These are phyloP conservation scores for Mucor racemosus DNA, from an alignment of 371 early-diverging fungal genomes.

Conservation along the genomic window DNA sequence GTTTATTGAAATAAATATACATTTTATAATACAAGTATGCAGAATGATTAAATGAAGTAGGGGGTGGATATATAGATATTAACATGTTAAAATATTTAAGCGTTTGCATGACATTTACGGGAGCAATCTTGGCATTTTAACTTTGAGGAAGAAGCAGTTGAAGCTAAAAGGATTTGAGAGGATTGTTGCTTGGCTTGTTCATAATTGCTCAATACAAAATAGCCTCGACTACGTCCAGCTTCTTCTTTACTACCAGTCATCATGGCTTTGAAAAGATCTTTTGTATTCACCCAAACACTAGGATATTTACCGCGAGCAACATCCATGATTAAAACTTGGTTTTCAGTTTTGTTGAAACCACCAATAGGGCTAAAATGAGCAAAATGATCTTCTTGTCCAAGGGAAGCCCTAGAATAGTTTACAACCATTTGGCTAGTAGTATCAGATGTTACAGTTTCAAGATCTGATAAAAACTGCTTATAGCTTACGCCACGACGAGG, in stretches of 20 bases:
- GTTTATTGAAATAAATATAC: not conserved
- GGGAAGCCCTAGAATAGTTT: constrained; percentile 71
- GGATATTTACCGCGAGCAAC: constrained; percentile 79
- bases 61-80: not conserved
- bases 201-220: constrained; percentile 65
- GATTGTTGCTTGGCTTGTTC: constrained; percentile 2
- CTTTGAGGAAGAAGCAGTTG: constrained; percentile 5
- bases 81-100: not conserved
- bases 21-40: constrained; percentile 12
- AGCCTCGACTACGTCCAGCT: constrained; percentile 80
- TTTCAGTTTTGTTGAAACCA: constrained; percentile 63
- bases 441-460: constrained; percentile 67
- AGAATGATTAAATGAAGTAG: not conserved
- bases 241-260: constrained; percentile 62
- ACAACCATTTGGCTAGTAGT: constrained; percentile 83
- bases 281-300: constrained; percentile 74
- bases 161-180: not conserved
- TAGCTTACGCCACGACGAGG: constrained; percentile 67
- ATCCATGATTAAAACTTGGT: constrained; percentile 82
- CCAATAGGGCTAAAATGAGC: constrained; percentile 67
- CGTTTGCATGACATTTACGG: constrained; percentile 21
- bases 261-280: constrained; percentile 73
- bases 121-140: constrained; percentile 29
- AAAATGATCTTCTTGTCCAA: constrained; percentile 79
- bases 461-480: constrained; percentile 74